Base-by-base conservation (phyloP, 2,329 filamentous ascomycete species). In the Neobulgaria alba region DNA sequence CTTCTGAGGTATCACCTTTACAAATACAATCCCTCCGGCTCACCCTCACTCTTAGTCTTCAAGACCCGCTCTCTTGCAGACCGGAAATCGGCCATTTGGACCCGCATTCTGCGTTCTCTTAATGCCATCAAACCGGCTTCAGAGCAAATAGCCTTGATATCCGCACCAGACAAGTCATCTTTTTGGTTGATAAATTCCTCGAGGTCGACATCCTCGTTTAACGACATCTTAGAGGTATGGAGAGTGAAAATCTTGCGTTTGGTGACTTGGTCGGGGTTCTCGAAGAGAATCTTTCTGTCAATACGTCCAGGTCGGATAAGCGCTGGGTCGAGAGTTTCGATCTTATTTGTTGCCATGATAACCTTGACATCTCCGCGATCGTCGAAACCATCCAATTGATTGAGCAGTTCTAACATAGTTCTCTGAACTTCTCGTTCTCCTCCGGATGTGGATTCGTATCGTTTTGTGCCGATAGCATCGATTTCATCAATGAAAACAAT, bases 401-500 rank as follows among this genome's bases (percentile, higher is more conserved):
- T 98, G 31, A 98, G 80, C 40, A 98, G 77, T 61, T 98, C 92
- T 64, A 98, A 70, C 92, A 98, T 98, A 36, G 92, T 98, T 63
- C 92, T 82, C 69, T 98, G 92, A 29, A 98, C 87, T 65, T 98
- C 92, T 53, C 90, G 84, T 64, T 98, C 92, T 62, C 93, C 92
- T 48, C 92, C 92, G 0, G 90, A 95, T 35, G 88, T 95, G 20
- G 88, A 95, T 31, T 98, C 92, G 66, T 98, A 98, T 60, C 92
- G 87, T 69, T 98, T 98, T 5, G 93, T 96, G 59, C 93, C 92
- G 49, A 98, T 96, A 29, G 92, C 93, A 60, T 98, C 92, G 56
- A 98, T 98, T 64, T 98, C 92, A 61, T 98, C 92, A 54, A 98
- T 98, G 66, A 98, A 98, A 16, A 98, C 90, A 56, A 98, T 98